A percentile compares a stretch with the other conserved stretches of the same genome.
These are phyloP conservation scores for Tylopilus balloui DNA, from an alignment of 768 basidiomycete species.

Conservation along the genomic window DNA sequence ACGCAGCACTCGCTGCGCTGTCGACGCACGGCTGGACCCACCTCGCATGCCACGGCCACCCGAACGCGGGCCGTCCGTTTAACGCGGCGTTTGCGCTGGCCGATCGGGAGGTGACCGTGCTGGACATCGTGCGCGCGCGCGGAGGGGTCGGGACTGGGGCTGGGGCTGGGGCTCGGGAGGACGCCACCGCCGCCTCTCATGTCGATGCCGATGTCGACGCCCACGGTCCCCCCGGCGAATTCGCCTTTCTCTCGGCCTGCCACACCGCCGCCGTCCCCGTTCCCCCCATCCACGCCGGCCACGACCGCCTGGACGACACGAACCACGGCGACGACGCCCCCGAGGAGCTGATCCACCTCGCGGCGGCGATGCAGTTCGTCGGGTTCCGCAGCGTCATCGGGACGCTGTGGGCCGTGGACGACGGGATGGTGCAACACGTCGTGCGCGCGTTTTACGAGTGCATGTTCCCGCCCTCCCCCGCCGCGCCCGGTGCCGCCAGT, in stretches of 20 bases:
- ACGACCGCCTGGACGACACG: too few relatives aligned
- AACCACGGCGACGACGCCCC: constrained; percentile 10
- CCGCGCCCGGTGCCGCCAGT: too few relatives aligned
- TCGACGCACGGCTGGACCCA: constrained; percentile 26
- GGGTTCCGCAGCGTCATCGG: constrained; percentile 35
- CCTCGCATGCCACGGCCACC: constrained; percentile 31
- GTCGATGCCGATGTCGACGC: background rate
- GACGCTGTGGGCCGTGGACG: constrained; percentile 33
- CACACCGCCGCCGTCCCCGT: constrained; percentile 21
- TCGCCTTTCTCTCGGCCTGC: constrained; percentile 36
- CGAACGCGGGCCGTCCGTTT: constrained; percentile 21
- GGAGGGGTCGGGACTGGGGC: background rate
- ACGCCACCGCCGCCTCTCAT: too few relatives aligned
- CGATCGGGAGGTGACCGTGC: constrained; percentile 20
- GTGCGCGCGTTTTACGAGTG: constrained; percentile 22
- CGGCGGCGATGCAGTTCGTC: constrained; percentile 33
- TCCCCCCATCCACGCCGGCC: background rate
- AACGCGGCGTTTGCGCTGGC: constrained; percentile 24
- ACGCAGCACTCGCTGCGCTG: constrained; percentile 14
- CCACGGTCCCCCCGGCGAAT: constrained; percentile 2
- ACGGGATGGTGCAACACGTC: constrained; percentile 17
- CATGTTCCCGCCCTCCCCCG: too few relatives aligned
- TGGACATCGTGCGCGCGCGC: constrained; percentile 20
- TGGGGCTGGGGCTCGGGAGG: too few relatives aligned
- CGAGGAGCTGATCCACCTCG: constrained; percentile 34